Conservation (phyloP, 768 basidiomycete species). For the Termitomyces sp. region DNA sequence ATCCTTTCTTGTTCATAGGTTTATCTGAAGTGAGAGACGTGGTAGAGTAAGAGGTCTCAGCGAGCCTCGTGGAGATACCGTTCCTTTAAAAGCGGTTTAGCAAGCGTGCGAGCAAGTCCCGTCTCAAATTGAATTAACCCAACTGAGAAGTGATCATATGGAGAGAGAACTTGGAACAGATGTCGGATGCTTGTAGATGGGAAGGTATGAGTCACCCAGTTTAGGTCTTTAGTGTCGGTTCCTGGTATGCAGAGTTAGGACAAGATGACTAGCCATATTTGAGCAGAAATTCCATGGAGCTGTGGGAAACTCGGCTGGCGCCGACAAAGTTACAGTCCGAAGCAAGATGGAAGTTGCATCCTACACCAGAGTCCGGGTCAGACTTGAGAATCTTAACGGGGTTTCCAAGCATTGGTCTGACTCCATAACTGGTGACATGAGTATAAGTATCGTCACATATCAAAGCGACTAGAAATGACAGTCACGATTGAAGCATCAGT, state of each 20-base stretch:
- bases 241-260: background rate
- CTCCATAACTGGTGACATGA: background rate
- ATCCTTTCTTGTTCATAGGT: conserved; percentile 1
- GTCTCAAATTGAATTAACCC: background rate
- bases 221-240: background rate
- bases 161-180: background rate
- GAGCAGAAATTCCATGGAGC: background rate
- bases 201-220: background rate
- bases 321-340: background rate
- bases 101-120: background rate
- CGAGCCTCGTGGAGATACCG: background rate
- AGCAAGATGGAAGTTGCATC: background rate
- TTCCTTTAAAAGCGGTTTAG: background rate
- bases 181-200: background rate
- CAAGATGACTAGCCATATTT: background rate
- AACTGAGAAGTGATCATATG: background rate
- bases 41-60: background rate
- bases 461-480: background rate
- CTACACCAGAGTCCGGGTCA: background rate
- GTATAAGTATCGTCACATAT: no score
- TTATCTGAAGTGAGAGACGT: conserved; percentile 2
- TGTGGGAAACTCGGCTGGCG: background rate
- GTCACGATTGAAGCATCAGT: no score
- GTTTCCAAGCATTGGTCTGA: background rate
- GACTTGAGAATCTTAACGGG: background rate